Evolutionary conservation across 805 yeast species (phyloP), one percentile per base, ranked within the genome.

Genomic region (Suhomyces xylopsoci): DNA sequence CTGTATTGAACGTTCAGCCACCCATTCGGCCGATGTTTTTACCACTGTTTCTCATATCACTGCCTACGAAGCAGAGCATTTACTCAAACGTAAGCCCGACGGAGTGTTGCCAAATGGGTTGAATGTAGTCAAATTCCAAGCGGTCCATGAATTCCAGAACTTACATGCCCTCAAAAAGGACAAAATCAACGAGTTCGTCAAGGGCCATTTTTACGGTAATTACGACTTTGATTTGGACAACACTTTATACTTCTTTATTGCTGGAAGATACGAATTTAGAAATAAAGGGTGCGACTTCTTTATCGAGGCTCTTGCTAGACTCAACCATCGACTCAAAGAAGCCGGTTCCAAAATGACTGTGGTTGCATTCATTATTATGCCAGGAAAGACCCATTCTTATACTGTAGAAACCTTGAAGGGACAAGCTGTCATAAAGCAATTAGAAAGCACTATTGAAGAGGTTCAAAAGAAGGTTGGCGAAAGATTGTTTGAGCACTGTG

Each of bases 331-430:
- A 55, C 81, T 93, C 65, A 90, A 94, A 74, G 85, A 83, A 52
- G 71, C 83, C 5, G 90, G 90, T 42, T 88, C 97, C 5, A 89
- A 87, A 62, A 88, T 86, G 79, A 93, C 98, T 0, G 94, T 93
- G 19, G 97, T 93, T 44, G 98, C 98, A 9, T 93, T 93, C 66
- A 90, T 93, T 64, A 93, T 93, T 70, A 94, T 94, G 98, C 99
- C 99, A 2, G 98, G 97, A 15, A 83, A 85, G 49, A 92, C 96
- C 52, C 86, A 88, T 62, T 92, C 97, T 0, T 93, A 90, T 71
- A 94, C 98, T 2, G 96, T 91, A 30, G 98, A 93, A 68, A 94
- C 98, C 5, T 80, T 93, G 62, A 89, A 87, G 73, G 96, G 97
- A 45, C 99, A 94, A 73, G 97, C 98, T 1, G 97, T 92, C 45